Evolutionary conservation across 495 filamentous ascomycete genomes (phyloP).

Genomic region (Podospora sp.): DNA sequence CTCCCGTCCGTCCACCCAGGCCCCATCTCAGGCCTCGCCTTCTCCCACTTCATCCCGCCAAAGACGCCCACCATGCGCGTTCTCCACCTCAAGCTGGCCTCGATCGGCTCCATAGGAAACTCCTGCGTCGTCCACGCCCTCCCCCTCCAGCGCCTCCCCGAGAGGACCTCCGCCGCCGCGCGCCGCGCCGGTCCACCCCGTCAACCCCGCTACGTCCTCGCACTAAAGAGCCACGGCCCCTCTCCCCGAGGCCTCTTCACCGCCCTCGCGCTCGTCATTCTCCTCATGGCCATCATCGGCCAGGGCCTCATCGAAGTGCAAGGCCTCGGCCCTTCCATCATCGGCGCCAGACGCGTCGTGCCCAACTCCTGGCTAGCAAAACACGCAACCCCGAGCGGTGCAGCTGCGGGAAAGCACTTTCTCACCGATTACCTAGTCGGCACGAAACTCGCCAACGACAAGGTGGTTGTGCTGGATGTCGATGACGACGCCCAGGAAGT

Average conservation of each 20-base stretch:
- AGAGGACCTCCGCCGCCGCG: conserved; percentile 50
- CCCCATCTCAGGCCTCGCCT: conserved; percentile 81
- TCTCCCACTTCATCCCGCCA: conserved; percentile 71
- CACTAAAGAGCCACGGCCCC: conserved; percentile 54
- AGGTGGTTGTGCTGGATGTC: conserved; percentile 24
- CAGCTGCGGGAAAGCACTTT: background rate
- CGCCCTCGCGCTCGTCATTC: conserved; percentile 53
- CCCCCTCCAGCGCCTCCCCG: conserved; percentile 57
- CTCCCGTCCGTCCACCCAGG: conserved; percentile 76
- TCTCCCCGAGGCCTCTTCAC: conserved; percentile 52
- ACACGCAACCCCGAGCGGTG: background rate
- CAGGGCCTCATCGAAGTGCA: conserved; percentile 70
- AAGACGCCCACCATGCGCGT: conserved; percentile 44
- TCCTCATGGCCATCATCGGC: conserved; percentile 61
- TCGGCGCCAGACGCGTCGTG: conserved; percentile 44
- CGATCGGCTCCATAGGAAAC: conserved; percentile 75
- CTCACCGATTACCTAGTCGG: background rate
- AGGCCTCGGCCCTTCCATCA: conserved; percentile 59
- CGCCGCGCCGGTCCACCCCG: conserved; percentile 47
- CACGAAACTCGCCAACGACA: background rate
- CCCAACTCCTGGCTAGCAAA: conserved; percentile 32
- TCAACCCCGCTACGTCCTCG: conserved; percentile 67
- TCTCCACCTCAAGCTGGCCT: conserved; percentile 78
- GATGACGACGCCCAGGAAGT: conserved; percentile 32
- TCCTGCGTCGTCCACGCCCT: conserved; percentile 84